Evolutionary conservation across 2,329 filamentous ascomycete genomes (phyloP).

Genomic region (Ceratocystis lukuohia): DNA sequence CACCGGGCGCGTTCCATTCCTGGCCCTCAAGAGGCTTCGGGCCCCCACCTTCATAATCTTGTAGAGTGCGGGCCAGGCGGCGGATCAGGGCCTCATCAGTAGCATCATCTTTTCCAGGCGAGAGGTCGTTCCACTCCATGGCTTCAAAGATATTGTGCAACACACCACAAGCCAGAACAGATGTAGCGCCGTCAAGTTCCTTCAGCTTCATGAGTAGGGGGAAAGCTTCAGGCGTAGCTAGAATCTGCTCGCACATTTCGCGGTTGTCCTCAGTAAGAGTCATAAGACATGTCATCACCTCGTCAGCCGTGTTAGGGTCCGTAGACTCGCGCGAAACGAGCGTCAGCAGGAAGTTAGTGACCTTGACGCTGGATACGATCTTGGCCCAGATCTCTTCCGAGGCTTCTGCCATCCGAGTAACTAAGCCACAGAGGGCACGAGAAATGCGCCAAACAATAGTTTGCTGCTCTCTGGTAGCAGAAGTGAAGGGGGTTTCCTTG

Average conservation of each 20-base stretch:
- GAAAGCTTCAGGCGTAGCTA: conserved; percentile 37
- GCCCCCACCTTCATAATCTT: conserved; percentile 22
- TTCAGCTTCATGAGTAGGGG: conserved; percentile 37
- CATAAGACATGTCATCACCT: conserved; percentile 37
- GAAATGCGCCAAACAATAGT: conserved; percentile 40
- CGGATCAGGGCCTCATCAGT: conserved; percentile 40
- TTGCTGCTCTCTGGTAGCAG: conserved; percentile 41
- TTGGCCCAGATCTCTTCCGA: conserved; percentile 46
- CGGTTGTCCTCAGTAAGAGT: conserved; percentile 48
- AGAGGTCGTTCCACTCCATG: conserved; percentile 40
- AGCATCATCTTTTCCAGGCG: conserved; percentile 34
- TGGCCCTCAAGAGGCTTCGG: conserved; percentile 14
- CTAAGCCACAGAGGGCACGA: conserved; percentile 39
- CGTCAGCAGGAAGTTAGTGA: conserved; percentile 42
- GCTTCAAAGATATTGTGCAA: conserved; percentile 49
- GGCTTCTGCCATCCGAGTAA: conserved; percentile 43
- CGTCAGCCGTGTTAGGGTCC: conserved; percentile 32
- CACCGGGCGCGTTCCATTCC: conserved; percentile 30
- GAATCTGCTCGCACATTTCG: conserved; percentile 39
- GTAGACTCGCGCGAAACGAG: conserved; percentile 33
- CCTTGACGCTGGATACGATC: conserved; percentile 36
- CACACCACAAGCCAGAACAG: conserved; percentile 45
- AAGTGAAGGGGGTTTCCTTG: conserved; percentile 32
- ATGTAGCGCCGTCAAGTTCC: conserved; percentile 34
- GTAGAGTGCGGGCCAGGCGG: conserved; percentile 31